Evolutionary conservation across 2,329 filamentous ascomycete species (phyloP).

Genomic region (Fusarium sp.): DNA sequence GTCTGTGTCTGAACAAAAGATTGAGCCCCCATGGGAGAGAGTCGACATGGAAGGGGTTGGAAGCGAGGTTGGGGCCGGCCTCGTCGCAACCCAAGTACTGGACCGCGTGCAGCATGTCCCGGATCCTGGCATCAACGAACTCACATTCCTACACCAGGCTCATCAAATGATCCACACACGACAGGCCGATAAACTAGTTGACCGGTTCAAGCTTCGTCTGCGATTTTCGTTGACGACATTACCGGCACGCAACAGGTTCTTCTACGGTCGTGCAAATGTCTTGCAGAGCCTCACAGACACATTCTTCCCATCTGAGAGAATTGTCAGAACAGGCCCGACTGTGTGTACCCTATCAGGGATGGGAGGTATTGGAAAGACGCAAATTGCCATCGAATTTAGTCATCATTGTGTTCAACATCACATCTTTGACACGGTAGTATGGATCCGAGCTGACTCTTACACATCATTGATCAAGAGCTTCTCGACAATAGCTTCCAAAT

Average conservation of each 20-base stretch:
- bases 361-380: background rate
- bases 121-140: background rate
- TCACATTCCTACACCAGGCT: background rate
- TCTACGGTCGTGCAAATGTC: background rate
- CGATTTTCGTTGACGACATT: background rate
- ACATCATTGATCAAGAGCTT: background rate
- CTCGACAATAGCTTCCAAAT: background rate
- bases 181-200: background rate
- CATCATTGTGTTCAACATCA: background rate
- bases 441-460: background rate
- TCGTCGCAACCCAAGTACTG: too few species aligned
- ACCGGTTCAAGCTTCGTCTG: background rate
- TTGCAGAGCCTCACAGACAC: background rate
- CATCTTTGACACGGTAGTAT: background rate
- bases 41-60: background rate
- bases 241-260: background rate
- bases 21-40: background rate
- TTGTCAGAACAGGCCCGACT: background rate
- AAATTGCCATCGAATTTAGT: background rate
- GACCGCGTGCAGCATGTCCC: background rate
- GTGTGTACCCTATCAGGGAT: background rate
- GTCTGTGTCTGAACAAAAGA: background rate
- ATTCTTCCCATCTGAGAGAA: background rate
- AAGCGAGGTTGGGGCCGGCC: too few species aligned
- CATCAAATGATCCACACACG: background rate